phyloP scores from a whole-genome alignment of 1,139 yeast species.

The Yamadazyma friedrichii region DNA sequence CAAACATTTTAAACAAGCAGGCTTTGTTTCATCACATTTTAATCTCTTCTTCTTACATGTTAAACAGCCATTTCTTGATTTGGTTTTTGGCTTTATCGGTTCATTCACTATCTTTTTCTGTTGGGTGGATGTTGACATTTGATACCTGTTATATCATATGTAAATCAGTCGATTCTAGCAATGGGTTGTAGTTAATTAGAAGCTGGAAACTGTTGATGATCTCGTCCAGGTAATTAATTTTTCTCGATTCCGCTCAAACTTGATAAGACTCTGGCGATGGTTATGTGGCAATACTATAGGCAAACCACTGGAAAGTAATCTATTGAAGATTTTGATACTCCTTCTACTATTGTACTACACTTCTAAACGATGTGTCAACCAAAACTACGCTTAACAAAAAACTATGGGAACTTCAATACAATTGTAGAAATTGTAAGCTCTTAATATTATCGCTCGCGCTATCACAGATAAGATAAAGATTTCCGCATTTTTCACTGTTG shows the following conservation, averaged over 20 bases:
- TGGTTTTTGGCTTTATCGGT: slow-evolving; percentile 13
- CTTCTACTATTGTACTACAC: no score
- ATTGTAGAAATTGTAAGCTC: neutral
- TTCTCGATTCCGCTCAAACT: neutral
- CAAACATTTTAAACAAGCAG: slow-evolving; percentile 37
- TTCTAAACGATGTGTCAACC: neutral
- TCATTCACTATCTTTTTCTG: slow-evolving; percentile 5
- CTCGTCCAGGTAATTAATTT: neutral
- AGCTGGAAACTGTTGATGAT: neutral
- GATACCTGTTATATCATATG: no score
- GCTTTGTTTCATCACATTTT: slow-evolving; percentile 49
- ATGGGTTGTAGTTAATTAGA: neutral
- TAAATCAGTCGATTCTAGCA: no score
- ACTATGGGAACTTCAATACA: neutral
- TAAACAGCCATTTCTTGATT: slow-evolving; percentile 31
- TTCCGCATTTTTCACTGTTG: no score
- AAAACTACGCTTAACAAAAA: neutral
- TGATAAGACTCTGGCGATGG: no score
- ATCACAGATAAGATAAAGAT: slow-evolving; percentile 1
- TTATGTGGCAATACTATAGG: no score
- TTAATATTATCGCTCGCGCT: neutral
- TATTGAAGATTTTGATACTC: no score
- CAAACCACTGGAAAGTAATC: no score
- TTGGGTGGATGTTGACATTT: slow-evolving; percentile 4
- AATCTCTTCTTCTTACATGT: slow-evolving; percentile 31